A percentile compares a stretch with the other conserved stretches of the same genome.
These are phyloP conservation scores for Candida loeiensis DNA, from an alignment of 805 yeast genomes.

Conservation along the genomic window DNA sequence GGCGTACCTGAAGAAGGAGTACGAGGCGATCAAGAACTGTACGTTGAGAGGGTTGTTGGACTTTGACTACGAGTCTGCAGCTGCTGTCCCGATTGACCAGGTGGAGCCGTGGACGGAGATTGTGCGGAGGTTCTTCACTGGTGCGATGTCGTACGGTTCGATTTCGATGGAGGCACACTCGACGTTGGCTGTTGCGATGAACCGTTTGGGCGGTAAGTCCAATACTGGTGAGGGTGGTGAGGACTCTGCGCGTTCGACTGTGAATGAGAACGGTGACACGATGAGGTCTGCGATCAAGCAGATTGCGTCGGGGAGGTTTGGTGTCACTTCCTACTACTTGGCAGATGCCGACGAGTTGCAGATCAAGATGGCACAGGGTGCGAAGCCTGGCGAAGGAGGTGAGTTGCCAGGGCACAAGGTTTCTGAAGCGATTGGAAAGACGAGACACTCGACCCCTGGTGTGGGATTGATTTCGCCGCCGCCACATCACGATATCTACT, in stretches of 20 bases:
- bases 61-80: conserved; percentile 70
- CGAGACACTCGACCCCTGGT: conserved; percentile 94
- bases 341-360: conserved; percentile 97
- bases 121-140: conserved; percentile 96
- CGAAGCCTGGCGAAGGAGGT: conserved; percentile 99
- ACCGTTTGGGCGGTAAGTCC: conserved; percentile 94
- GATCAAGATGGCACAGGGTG: conserved; percentile 99
- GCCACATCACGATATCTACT: conserved; percentile 97
- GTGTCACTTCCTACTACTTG: conserved; percentile 91
- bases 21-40: conserved; percentile 88
- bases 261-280: conserved; percentile 85
- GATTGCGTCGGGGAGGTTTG: conserved; percentile 96
- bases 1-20: conserved; percentile 82
- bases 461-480: conserved; percentile 98
- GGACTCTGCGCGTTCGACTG: conserved; percentile 84
- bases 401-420: conserved; percentile 96
- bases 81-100: conserved; percentile 88
- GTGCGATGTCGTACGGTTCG: conserved; percentile 99
- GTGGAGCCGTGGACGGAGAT: conserved; percentile 99
- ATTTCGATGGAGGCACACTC: conserved; percentile 98
- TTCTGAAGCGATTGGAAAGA: conserved; percentile 80
- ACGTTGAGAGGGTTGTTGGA: conserved; percentile 92
- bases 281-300: conserved; percentile 99
- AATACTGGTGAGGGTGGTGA: conserved; percentile 99
- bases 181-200: conserved; percentile 97